Evolutionary conservation across 225 moss, liverwort and hornwort genomes (phyloP), one percentile per base, ranked within the genome.

Genomic region (Pleurozium schreberi): DNA sequence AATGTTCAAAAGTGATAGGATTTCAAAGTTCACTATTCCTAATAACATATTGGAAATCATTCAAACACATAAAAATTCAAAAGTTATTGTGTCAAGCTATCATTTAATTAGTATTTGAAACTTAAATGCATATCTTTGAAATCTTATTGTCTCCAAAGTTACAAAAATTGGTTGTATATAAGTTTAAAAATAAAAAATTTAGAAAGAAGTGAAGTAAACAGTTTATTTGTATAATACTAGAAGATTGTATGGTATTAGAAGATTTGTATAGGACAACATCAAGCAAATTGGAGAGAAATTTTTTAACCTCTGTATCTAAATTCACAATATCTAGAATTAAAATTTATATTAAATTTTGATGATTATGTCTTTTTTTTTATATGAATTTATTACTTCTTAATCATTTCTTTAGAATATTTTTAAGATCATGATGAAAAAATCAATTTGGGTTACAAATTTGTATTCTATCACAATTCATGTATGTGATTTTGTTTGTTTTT

Each of bases 331-430:
- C 0, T 53, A 53, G 14, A 34, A 8, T 14, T 52, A 9, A 52
- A 52, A 5, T 76, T 76, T 2, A 14, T 14, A 9, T 36, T 36
- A 8, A 5, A 34, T 0, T 76, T 1, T 6, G 9, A 23, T 9
- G 3, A 76, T 22, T 5, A 36, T 21, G 0, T 76, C 3, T 52
- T 33, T 21, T 12, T 22, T 75, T 3, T 34, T 5, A 13, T 34
- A 9, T 3, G 5, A 11, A 13, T 21, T 5, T 21, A 8, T 8
- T 8, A 14, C 1, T 22, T 52, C 3, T 34, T 20, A 12, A 75
- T 3, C 4, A 20, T 7, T 52, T 36, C 0, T 34, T 45, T 7
- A 4, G 9, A 0, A 7, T 1, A 1, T 3, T 3, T 7, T 18
- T 1, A 58, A 28, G 18, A 40, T 18, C 2, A 15, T 10, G 0